A percentile compares a stretch with the other conserved stretches of the same genome.
phyloP scores from a whole-genome alignment of 148 eudicot genomes.

The Nyssa sinensis region DNA sequence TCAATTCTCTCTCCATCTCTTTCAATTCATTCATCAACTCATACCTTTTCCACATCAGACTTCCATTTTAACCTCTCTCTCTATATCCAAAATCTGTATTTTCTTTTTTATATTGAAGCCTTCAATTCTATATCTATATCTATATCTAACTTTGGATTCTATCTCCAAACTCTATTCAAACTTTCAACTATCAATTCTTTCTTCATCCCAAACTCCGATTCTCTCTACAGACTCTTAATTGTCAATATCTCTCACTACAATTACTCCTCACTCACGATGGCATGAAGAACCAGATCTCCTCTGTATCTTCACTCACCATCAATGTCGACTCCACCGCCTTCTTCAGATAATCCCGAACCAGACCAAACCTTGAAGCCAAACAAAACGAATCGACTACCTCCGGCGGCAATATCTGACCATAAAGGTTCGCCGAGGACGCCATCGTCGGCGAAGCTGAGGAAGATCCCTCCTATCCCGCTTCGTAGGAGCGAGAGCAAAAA shows the following conservation, averaged over 20 bases:
- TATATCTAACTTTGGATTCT: too few relatives aligned
- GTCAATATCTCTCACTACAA: neutral
- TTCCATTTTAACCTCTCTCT: neutral
- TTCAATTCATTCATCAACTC: too few relatives aligned
- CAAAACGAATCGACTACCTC: neutral
- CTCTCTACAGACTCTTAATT: too few relatives aligned
- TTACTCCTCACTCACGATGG: neutral
- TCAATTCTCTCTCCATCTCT: neutral
- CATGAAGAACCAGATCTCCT: neutral
- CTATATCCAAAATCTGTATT: neutral
- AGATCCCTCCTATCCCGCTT: slow-evolving; percentile 41
- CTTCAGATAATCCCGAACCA: slow-evolving; percentile 6
- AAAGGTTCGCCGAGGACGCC: slow-evolving; percentile 14
- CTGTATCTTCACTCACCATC: neutral
- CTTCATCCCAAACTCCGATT: too few relatives aligned
- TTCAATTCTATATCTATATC: neutral
- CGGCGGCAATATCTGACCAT: slow-evolving; percentile 17
- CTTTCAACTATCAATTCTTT: neutral
- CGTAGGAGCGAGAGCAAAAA: slow-evolving; percentile 9
- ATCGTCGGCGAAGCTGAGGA: slow-evolving; percentile 31
- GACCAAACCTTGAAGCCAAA: neutral
- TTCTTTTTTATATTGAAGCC: neutral
- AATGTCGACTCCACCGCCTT: slow-evolving; percentile 31
- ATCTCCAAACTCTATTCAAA: too few relatives aligned
- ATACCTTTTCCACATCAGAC: slow-evolving; percentile 15